A percentile compares a stretch with the other conserved stretches of the same genome.
These are phyloP conservation scores for Mesembryanthemum crystallinum DNA, from an alignment of 148 eudicot species.

Conservation along the genomic window DNA sequence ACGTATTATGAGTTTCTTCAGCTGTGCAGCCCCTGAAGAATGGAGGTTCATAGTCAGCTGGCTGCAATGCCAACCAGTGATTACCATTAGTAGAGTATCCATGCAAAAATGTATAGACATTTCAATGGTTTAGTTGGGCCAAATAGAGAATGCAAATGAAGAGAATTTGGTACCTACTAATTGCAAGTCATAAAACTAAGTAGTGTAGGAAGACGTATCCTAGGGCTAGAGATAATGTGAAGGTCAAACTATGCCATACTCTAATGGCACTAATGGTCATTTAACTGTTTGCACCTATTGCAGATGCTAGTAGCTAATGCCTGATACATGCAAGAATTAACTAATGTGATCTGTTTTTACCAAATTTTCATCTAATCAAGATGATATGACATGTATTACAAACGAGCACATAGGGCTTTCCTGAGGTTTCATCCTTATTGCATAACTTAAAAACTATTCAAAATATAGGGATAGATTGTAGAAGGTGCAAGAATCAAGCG, in stretches of 20 bases:
- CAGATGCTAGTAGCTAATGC: too few species aligned
- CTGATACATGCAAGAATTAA: too few species aligned
- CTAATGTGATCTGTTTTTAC: too few species aligned
- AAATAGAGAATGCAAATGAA: neutral
- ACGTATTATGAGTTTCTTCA: slow-evolving; percentile 64
- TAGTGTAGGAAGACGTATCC: neutral
- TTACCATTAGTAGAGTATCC: neutral
- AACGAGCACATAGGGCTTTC: slow-evolving; percentile 2
- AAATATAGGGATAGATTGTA: neutral
- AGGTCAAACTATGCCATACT: too few species aligned
- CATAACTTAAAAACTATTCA: too few species aligned
- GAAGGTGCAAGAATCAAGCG: too few species aligned
- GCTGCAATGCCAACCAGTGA: slow-evolving; percentile 43
- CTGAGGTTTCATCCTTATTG: too few species aligned
- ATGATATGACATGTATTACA: neutral
- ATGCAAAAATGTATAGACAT: neutral
- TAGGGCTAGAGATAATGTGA: neutral
- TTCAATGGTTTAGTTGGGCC: too few species aligned
- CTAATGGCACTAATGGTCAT: too few species aligned
- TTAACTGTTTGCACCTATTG: too few species aligned
- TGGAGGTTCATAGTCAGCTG: slow-evolving; percentile 92
- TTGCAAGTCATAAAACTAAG: neutral
- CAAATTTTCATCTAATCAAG: too few species aligned
- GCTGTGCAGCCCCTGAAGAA: slow-evolving; percentile 86
- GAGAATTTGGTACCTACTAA: neutral